A percentile compares a stretch with the other conserved stretches of the same genome.
phyloP scores from a whole-genome alignment of 306 rosid genomes.

The Fagus sylvatica region DNA sequence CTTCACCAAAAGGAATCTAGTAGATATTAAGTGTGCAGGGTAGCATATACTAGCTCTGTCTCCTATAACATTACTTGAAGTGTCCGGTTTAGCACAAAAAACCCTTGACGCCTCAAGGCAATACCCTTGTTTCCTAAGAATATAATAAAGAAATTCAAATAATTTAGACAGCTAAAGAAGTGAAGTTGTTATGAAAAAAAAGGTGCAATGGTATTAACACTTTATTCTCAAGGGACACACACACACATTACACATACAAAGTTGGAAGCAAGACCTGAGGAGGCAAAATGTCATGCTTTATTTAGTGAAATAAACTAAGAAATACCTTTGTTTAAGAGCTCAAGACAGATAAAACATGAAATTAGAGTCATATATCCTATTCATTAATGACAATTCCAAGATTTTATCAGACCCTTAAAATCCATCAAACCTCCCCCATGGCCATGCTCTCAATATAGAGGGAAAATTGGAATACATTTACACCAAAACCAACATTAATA shows the following conservation, averaged over 20 bases:
- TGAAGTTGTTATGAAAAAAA: background rate
- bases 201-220: too few relatives aligned
- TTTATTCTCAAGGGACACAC: background rate
- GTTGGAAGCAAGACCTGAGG: too few relatives aligned
- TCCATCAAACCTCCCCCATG: background rate
- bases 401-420: too few relatives aligned
- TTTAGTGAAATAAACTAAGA: background rate
- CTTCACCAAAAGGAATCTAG: background rate
- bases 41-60: background rate
- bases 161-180: background rate
- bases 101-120: background rate
- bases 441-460: too few relatives aligned
- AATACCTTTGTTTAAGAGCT: background rate
- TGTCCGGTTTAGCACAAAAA: background rate
- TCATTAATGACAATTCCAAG: background rate
- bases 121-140: conserved; percentile 14
- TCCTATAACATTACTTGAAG: conserved; percentile 3
- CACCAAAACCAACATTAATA: too few relatives aligned
- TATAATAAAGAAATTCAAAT: background rate
- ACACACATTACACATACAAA: background rate
- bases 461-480: too few relatives aligned
- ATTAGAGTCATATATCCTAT: background rate
- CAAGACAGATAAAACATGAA: background rate
- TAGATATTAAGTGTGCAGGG: background rate
- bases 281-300: background rate